A percentile compares a stretch with the other conserved stretches of the same genome.
phyloP scores from a whole-genome alignment of 2,329 filamentous ascomycete species.

The Boeremia lycopersici region DNA sequence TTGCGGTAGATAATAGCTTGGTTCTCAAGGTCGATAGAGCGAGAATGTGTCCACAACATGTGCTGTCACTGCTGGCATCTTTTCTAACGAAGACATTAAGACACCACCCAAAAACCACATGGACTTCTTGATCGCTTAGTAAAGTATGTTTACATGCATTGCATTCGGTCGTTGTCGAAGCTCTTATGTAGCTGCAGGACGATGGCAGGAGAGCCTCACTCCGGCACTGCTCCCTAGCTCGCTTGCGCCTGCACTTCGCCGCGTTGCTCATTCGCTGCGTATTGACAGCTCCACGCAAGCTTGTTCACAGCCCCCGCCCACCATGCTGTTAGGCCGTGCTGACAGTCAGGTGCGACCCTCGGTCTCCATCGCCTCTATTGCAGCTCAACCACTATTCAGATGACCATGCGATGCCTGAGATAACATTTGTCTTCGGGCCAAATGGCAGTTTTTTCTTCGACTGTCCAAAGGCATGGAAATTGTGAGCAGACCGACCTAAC shows the following conservation, averaged over 20 bases:
- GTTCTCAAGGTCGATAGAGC: neutral
- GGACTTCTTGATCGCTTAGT: neutral
- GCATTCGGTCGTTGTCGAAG: too few species aligned
- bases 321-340: constrained; percentile 4
- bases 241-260: constrained; percentile 13
- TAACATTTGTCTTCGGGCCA: constrained; percentile 46
- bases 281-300: constrained; percentile 2
- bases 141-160: neutral
- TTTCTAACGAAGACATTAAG: neutral
- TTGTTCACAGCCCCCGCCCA: constrained; percentile 13
- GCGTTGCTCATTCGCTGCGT: neutral
- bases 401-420: constrained; percentile 39
- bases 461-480: constrained; percentile 46
- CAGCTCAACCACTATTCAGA: constrained; percentile 5
- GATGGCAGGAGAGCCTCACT: neutral
- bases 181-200: too few species aligned
- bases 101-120: too few species aligned
- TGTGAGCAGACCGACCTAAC: constrained; percentile 24
- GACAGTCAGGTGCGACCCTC: constrained; percentile 5
- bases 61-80: neutral
- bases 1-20: neutral
- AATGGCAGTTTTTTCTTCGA: constrained; percentile 47
- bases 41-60: neutral
- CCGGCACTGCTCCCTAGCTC: constrained; percentile 1
- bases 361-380: neutral